These are phyloP conservation scores for Mycosphaerelloides madeirae DNA, from an alignment of 2,329 filamentous ascomycete species.

Conservation along the genomic window DNA sequence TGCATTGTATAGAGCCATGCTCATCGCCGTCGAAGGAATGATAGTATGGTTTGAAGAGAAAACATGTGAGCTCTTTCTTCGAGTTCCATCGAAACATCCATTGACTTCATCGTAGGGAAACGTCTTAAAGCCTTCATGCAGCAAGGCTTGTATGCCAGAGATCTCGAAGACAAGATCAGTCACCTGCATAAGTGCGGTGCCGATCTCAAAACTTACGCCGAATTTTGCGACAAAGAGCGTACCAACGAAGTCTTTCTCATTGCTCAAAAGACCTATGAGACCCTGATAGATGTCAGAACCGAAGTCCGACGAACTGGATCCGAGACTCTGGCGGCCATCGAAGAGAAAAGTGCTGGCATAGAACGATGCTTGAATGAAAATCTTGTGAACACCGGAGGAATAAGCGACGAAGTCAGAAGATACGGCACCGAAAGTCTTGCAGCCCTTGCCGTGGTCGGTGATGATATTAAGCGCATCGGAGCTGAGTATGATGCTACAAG, in stretches of 20 bases:
- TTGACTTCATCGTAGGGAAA: not conserved
- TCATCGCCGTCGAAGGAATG: slow-evolving; percentile 2
- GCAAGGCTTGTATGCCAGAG: slow-evolving; percentile 1
- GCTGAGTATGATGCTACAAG: no score
- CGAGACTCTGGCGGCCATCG: not conserved
- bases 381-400: no score
- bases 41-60: slow-evolving; percentile 1
- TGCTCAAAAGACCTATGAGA: not conserved
- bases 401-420: no score
- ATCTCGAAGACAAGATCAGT: not conserved
- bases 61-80: not conserved
- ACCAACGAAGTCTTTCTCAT: not conserved
- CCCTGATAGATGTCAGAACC: not conserved
- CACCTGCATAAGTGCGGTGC: not conserved
- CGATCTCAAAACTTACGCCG: not conserved
- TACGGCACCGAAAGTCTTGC: no score
- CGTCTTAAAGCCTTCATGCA: slow-evolving; percentile 1
- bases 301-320: not conserved
- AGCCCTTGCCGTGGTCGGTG: no score
- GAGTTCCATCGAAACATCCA: not conserved
- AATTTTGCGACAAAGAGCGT: not conserved
- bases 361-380: no score
- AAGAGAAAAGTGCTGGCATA: no score
- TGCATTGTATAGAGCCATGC: not conserved
- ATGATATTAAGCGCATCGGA: no score